Conservation (phyloP, 352 stramenopile species). For the Globisporangium echinulatum region DNA sequence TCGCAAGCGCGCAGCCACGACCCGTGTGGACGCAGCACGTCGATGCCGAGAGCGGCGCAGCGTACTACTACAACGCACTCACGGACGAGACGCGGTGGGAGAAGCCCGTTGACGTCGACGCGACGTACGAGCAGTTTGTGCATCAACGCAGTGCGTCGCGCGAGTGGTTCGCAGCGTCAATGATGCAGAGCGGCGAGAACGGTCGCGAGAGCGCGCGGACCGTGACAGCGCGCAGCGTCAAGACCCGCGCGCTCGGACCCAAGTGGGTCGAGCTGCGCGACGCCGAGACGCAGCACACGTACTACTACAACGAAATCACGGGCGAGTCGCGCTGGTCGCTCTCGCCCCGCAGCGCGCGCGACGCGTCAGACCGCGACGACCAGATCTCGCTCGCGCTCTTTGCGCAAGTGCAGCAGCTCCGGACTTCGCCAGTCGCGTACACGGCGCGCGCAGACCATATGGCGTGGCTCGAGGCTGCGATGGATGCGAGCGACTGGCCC, state of each 20-base stretch:
- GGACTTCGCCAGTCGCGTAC: slow-evolving; percentile 42
- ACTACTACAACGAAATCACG: slow-evolving; percentile 90
- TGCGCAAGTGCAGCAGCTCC: slow-evolving; percentile 43
- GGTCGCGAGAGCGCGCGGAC: slow-evolving; percentile 5
- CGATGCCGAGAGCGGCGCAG: slow-evolving; percentile 35
- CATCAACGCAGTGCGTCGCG: slow-evolving; percentile 36
- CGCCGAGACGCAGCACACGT: slow-evolving; percentile 69
- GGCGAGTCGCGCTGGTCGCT: slow-evolving; percentile 84
- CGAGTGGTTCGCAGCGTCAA: slow-evolving; percentile 52
- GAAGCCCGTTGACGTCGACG: slow-evolving; percentile 53
- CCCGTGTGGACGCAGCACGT: slow-evolving; percentile 62
- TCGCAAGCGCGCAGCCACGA: slow-evolving; percentile 20
- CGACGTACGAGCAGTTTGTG: slow-evolving; percentile 41
- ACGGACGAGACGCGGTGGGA: slow-evolving; percentile 79
- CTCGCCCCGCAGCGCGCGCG: slow-evolving; percentile 58
- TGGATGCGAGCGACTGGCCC: slow-evolving; percentile 48
- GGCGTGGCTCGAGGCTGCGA: slow-evolving; percentile 60
- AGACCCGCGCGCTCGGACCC: slow-evolving; percentile 39
- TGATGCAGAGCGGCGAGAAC: slow-evolving; percentile 9
- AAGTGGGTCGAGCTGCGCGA: slow-evolving; percentile 86
- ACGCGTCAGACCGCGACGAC: slow-evolving; percentile 34
- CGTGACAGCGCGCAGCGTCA: slow-evolving; percentile 28
- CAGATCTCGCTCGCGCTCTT: slow-evolving; percentile 59
- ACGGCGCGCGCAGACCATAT: slow-evolving; percentile 52
- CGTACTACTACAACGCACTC: slow-evolving; percentile 69